A percentile compares a stretch with the other conserved stretches of the same genome.
These are phyloP conservation scores for Pueraria montana DNA, from an alignment of 306 rosid genomes.

Conservation along the genomic window DNA sequence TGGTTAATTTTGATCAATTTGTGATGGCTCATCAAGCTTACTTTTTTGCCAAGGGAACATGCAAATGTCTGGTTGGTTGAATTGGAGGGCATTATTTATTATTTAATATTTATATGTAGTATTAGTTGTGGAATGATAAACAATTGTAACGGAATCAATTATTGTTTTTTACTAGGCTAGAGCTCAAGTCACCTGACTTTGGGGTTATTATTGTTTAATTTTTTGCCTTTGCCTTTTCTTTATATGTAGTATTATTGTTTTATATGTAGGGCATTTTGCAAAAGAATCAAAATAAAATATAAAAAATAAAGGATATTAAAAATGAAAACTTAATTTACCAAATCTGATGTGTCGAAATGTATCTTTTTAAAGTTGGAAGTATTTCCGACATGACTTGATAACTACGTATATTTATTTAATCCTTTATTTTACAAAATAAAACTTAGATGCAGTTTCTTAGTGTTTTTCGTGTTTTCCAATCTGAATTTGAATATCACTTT, in stretches of 20 bases:
- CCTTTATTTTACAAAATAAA: too few relatives aligned
- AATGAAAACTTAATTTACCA: not conserved
- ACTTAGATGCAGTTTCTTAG: too few relatives aligned
- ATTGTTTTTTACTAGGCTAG: slow-evolving; percentile 39
- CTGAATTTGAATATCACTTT: too few relatives aligned
- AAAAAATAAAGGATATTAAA: not conserved
- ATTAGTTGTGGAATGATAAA: slow-evolving; percentile 44
- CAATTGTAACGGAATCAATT: slow-evolving; percentile 35
- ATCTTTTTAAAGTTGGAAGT: not conserved
- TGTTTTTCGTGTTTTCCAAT: too few relatives aligned
- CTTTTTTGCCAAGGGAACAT: not conserved
- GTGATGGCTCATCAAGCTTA: not conserved
- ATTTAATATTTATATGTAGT: slow-evolving; percentile 26
- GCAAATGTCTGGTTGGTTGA: slow-evolving; percentile 27
- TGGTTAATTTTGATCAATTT: slow-evolving; percentile 40
- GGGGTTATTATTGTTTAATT: slow-evolving; percentile 4
- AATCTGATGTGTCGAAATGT: not conserved
- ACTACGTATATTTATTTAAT: not conserved
- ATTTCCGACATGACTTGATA: not conserved
- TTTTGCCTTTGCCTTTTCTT: not conserved
- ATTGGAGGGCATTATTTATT: slow-evolving; percentile 49
- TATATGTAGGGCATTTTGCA: not conserved
- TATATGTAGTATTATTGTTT: too few relatives aligned
- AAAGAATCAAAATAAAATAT: not conserved
- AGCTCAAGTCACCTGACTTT: slow-evolving; percentile 22